These are phyloP conservation scores for Iberis pinnata DNA, from an alignment of 345 rosid species.

Conservation along the genomic window DNA sequence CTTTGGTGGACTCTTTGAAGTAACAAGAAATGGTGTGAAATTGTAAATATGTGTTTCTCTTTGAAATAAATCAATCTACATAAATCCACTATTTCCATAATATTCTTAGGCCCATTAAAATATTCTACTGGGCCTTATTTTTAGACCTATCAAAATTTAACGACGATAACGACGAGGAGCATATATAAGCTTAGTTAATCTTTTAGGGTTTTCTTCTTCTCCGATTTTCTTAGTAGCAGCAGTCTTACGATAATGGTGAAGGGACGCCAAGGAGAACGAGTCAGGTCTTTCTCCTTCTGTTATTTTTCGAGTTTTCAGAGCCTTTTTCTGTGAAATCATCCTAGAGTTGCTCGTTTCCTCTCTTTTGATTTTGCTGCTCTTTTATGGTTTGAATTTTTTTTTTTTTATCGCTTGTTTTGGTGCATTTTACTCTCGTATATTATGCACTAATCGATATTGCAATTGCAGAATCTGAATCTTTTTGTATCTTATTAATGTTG, in stretches of 20 bases:
- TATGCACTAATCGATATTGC: background rate
- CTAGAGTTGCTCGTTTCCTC: conserved; percentile 22
- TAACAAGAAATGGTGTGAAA: background rate
- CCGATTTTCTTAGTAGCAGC: conserved; percentile 13
- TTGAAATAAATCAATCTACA: no score
- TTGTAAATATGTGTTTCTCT: no score
- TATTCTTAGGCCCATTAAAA: no score
- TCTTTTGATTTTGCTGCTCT: background rate
- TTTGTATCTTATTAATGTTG: conserved; percentile 1
- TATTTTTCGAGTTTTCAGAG: background rate
- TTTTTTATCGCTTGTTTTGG: no score
- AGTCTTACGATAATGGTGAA: conserved; percentile 49
- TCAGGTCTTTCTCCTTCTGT: conserved; percentile 35
- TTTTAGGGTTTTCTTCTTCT: background rate
- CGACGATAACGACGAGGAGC: background rate
- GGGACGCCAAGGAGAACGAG: conserved; percentile 70
- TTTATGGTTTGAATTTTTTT: no score
- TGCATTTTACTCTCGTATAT: background rate
- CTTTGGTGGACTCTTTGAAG: background rate
- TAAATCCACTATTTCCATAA: no score
- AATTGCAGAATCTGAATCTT: conserved; percentile 5
- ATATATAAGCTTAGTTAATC: conserved; percentile 1
- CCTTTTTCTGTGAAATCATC: no score
- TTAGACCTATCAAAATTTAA: background rate
- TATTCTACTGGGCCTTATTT: background rate